Percentiles rank a stretch among this genome's conserved stretches.
These are phyloP conservation scores for Amniculicola lignicola DNA, from an alignment of 495 filamentous ascomycete genomes.

Conservation along the genomic window DNA sequence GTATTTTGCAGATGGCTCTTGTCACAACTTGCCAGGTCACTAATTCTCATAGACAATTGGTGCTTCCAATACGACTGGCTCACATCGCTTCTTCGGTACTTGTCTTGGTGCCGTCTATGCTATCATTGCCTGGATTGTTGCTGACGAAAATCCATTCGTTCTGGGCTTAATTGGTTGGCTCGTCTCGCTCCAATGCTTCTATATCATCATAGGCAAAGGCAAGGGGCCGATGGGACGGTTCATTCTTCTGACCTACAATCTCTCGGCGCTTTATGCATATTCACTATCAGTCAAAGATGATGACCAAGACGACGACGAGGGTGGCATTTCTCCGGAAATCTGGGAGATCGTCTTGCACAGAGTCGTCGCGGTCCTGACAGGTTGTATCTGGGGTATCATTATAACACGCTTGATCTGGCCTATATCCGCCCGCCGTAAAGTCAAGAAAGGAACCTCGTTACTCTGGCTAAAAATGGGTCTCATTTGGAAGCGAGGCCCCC, in stretches of 20 bases:
- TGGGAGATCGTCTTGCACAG: conserved; percentile 86
- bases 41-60: conserved; percentile 62
- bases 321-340: conserved; percentile 79
- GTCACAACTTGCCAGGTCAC: background rate
- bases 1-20: background rate
- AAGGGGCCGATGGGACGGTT: conserved; percentile 91
- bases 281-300: conserved; percentile 74
- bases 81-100: conserved; percentile 83
- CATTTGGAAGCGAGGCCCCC: conserved; percentile 93
- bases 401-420: conserved; percentile 91
- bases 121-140: conserved; percentile 70
- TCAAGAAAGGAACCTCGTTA: conserved; percentile 79
- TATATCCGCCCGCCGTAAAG: conserved; percentile 77
- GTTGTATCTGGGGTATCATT: conserved; percentile 88
- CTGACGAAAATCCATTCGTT: conserved; percentile 65
- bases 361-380: conserved; percentile 79
- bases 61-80: conserved; percentile 86
- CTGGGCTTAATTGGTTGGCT: conserved; percentile 77
- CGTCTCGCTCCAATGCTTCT: conserved; percentile 78
- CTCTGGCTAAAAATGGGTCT: conserved; percentile 93
- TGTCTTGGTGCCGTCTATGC: conserved; percentile 74
- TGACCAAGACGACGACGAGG: conserved; percentile 74
- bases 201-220: conserved; percentile 77
- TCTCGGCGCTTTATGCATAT: conserved; percentile 94
- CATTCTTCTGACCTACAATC: conserved; percentile 80